phyloP scores from a whole-genome alignment of 345 rosid species.

The Gynandropsis gynandra region DNA sequence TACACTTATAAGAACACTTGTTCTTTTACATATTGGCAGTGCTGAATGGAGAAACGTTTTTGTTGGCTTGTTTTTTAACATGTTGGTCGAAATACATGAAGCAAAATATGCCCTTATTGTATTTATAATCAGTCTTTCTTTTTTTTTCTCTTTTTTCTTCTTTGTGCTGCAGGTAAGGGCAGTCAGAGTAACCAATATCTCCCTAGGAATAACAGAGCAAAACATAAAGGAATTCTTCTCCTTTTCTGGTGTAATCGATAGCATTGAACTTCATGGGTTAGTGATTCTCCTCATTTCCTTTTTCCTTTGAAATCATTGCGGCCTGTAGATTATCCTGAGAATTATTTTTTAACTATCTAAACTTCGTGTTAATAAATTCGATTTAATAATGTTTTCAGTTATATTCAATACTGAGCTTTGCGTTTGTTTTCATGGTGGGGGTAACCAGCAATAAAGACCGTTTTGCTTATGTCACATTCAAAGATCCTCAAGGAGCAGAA shows the following conservation, averaged over 20 bases:
- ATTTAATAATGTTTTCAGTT: too few species aligned
- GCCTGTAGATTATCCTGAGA: neutral
- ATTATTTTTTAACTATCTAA: neutral
- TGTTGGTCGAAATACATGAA: too few species aligned
- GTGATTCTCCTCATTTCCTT: conserved; percentile 7
- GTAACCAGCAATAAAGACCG: conserved; percentile 33
- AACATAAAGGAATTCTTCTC: conserved; percentile 91
- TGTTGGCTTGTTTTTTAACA: too few species aligned
- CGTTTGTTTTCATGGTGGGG: conserved; percentile 15
- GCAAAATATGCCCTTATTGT: too few species aligned
- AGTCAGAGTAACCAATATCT: conserved; percentile 70
- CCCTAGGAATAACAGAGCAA: conserved; percentile 58
- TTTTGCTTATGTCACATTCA: conserved; percentile 70
- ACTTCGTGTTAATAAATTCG: neutral
- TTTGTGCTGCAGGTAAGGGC: conserved; percentile 41
- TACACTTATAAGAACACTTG: too few species aligned
- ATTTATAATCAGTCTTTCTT: too few species aligned
- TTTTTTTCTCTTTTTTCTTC: neutral
- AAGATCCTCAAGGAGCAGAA: conserved; percentile 75
- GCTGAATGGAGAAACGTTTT: too few species aligned
- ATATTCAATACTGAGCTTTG: conserved; percentile 10
- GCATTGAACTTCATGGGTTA: conserved; percentile 58
- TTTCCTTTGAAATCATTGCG: too few species aligned
- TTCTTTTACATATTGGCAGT: too few species aligned
- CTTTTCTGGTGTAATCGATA: conserved; percentile 80